A percentile compares a stretch with the other conserved stretches of the same genome.
These are phyloP conservation scores for Bipolaris zeicola DNA, from an alignment of 2,329 filamentous ascomycete species.

Conservation along the genomic window DNA sequence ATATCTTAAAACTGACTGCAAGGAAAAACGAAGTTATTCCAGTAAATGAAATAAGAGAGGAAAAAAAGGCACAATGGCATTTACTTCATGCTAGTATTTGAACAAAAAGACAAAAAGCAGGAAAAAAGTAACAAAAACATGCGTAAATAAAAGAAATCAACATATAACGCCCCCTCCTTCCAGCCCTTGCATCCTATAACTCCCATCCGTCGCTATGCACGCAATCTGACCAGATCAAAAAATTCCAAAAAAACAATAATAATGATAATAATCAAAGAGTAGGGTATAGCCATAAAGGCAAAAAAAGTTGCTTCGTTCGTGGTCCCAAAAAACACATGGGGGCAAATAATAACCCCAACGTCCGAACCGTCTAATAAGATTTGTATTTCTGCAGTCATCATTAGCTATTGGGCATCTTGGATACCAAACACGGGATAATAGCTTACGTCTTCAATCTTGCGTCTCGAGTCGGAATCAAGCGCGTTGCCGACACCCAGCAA, in stretches of 20 bases:
- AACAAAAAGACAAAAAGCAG: background rate
- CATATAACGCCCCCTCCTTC: background rate
- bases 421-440: background rate
- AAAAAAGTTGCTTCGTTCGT: background rate
- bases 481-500: constrained; percentile 91
- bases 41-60: background rate
- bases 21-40: background rate
- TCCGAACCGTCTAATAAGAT: constrained; percentile 9
- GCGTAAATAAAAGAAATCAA: background rate
- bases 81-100: background rate
- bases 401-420: background rate
- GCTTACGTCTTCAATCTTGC: constrained; percentile 88
- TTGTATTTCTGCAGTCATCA: constrained; percentile 11
- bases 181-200: background rate
- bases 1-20: background rate
- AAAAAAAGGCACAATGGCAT: no score
- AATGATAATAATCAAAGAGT: background rate
- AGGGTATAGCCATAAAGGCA: background rate
- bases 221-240: background rate
- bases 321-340: background rate
- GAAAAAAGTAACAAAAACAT: background rate
- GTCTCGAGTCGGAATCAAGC: constrained; percentile 79
- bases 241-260: background rate
- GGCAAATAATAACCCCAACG: no score
- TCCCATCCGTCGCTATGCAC: constrained; percentile 18